phyloP scores from a whole-genome alignment of 2,329 filamentous ascomycete genomes.

The Chaetothyriales sp. region DNA sequence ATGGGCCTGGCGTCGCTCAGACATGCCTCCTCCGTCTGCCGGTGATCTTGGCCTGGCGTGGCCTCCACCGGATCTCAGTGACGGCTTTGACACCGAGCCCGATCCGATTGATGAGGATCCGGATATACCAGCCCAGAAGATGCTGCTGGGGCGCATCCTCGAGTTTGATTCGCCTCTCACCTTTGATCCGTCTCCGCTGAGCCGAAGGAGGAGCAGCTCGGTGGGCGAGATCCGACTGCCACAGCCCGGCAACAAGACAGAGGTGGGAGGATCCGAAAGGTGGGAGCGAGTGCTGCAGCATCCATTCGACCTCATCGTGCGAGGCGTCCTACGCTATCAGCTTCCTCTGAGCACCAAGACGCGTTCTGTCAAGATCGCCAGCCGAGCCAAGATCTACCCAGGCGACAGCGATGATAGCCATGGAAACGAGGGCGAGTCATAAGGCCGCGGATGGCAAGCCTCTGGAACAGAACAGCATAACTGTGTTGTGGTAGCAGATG shows the following conservation, averaged over 20 bases:
- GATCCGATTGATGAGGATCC: conserved; percentile 52
- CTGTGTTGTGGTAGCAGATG: not conserved
- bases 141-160: conserved; percentile 79
- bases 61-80: conserved; percentile 15
- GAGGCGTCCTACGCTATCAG: conserved; percentile 76
- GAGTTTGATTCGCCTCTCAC: conserved; percentile 74
- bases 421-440: not conserved
- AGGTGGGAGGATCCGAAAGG: conserved; percentile 61
- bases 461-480: not conserved
- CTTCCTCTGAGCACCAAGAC: conserved; percentile 42
- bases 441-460: too few species aligned
- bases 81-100: conserved; percentile 38
- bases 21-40: conserved; percentile 10
- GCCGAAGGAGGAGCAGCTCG: conserved; percentile 54
- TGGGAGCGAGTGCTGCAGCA: conserved; percentile 87
- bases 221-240: conserved; percentile 69
- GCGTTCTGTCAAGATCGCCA: conserved; percentile 35
- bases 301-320: conserved; percentile 83
- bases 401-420: conserved; percentile 19
- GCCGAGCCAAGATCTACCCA: conserved; percentile 27
- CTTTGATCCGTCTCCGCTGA: conserved; percentile 82
- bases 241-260: conserved; percentile 76
- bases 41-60: conserved; percentile 5
- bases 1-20: conserved; percentile 8
- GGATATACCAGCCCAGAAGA: conserved; percentile 54